Conservation (phyloP, 257 asterid genomes). For the Ocimum tenuiflorum region DNA sequence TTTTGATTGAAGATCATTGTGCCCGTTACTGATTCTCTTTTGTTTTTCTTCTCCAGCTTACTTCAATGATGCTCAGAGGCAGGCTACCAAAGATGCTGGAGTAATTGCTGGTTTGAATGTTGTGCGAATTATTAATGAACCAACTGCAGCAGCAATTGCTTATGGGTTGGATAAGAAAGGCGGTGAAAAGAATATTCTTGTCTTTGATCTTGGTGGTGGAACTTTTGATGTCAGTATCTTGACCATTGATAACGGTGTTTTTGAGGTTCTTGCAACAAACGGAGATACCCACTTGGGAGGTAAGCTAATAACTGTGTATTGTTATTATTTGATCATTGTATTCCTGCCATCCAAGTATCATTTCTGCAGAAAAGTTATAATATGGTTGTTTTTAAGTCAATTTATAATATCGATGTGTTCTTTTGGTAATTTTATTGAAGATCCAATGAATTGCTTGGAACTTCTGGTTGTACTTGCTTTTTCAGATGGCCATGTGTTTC, state of each 20-base stretch:
- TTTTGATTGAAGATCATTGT: neutral
- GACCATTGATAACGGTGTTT: slow-evolving; percentile 92
- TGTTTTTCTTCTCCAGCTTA: slow-evolving; percentile 44
- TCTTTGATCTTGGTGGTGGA: no score
- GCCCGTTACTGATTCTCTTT: slow-evolving; percentile 9
- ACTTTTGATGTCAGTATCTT: slow-evolving; percentile 54
- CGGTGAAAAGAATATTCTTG: slow-evolving; percentile 78
- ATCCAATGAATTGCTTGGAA: no score
- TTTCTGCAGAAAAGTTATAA: no score
- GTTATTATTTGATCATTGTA: neutral
- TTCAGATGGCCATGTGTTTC: no score
- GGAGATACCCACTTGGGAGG: slow-evolving; percentile 99
- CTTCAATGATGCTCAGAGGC: slow-evolving; percentile 46
- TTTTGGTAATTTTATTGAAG: no score
- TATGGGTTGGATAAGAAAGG: slow-evolving; percentile 91
- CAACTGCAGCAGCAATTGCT: slow-evolving; percentile 97
- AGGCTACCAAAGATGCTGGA: no score
- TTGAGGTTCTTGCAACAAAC: slow-evolving; percentile 92
- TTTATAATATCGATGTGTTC: no score
- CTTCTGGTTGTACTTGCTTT: no score
- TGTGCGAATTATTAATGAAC: slow-evolving; percentile 38
- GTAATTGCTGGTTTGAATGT: no score
- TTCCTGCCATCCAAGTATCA: no score
- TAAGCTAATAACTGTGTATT: slow-evolving; percentile 21
- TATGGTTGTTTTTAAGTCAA: no score